Conservation (phyloP, 1,284 basidiomycete species). For the Tranzscheliella williamsii region DNA sequence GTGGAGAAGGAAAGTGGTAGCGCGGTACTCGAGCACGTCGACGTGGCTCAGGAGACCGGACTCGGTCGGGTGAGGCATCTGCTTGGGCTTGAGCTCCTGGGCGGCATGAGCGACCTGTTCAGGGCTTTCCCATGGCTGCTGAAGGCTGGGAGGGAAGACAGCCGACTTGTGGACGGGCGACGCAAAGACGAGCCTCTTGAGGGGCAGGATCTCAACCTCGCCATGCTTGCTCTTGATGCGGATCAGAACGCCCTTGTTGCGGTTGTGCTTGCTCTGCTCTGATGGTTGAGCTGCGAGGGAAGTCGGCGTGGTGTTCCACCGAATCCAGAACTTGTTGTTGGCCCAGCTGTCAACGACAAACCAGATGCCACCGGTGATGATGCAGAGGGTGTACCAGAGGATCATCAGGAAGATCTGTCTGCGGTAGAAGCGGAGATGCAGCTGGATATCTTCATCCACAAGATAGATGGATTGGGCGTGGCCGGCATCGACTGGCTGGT, state of each 20-base stretch:
- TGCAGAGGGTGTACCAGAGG: slow-evolving; percentile 32
- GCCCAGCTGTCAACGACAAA: slow-evolving; percentile 31
- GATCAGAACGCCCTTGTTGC: slow-evolving; percentile 10
- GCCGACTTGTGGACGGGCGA: slow-evolving; percentile 3
- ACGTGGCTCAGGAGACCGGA: slow-evolving; percentile 3
- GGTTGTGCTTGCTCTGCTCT: neutral
- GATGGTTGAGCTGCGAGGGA: neutral
- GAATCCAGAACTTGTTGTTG: slow-evolving; percentile 36
- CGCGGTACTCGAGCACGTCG: slow-evolving; percentile 28
- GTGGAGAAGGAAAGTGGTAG: slow-evolving; percentile 31
- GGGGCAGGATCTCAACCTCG: slow-evolving; percentile 26
- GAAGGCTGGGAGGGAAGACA: slow-evolving; percentile 15
- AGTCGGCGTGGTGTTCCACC: slow-evolving; percentile 17
- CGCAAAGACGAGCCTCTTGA: slow-evolving; percentile 22
- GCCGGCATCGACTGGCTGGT: neutral
- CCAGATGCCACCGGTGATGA: slow-evolving; percentile 33
- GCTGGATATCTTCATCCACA: slow-evolving; percentile 34
- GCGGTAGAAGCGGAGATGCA: slow-evolving; percentile 34
- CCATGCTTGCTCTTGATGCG: slow-evolving; percentile 37
- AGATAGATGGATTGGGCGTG: slow-evolving; percentile 34
- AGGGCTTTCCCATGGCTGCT: slow-evolving; percentile 8
- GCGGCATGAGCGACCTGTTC: slow-evolving; percentile 9
- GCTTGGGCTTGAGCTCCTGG: neutral
- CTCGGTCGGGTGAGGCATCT: neutral
- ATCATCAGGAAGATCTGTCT: slow-evolving; percentile 6